Conservation (phyloP, 2,329 filamentous ascomycete genomes). For the Neophaeococcomyces aloes region DNA sequence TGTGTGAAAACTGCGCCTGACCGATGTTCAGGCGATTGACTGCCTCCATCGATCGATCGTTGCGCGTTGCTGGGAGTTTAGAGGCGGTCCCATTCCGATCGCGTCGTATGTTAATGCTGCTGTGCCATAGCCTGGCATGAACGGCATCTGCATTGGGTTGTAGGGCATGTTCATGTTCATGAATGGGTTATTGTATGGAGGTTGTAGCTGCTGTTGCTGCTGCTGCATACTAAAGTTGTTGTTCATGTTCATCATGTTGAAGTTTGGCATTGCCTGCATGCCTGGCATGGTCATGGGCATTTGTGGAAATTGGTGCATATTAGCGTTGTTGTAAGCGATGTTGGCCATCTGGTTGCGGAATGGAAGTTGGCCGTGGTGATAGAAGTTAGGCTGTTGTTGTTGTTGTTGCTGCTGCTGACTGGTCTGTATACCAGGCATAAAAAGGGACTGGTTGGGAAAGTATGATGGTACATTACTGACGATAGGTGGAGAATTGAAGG, state of each 20-base stretch:
- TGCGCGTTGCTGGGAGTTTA: conserved; percentile 43
- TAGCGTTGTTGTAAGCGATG: too few species aligned
- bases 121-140: conserved; percentile 9
- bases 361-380: too few species aligned
- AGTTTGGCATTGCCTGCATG: conserved; percentile 5
- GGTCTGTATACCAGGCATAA: neutral
- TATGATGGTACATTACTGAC: conserved; percentile 10
- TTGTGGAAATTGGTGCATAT: conserved; percentile 21
- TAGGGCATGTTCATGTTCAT: conserved; percentile 9
- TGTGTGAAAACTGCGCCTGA: too few species aligned
- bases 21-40: conserved; percentile 11
- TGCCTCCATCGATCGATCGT: conserved; percentile 51
- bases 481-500: conserved; percentile 5
- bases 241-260: conserved; percentile 5
- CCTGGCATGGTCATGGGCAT: conserved; percentile 27
- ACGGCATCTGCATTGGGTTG: conserved; percentile 3
- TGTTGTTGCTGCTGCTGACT: neutral
- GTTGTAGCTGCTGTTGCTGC: conserved; percentile 6
- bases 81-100: conserved; percentile 26
- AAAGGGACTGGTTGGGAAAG: conserved; percentile 4
- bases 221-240: conserved; percentile 15
- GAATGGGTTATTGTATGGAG: conserved; percentile 10
- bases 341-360: too few species aligned
- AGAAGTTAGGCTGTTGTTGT: too few species aligned
- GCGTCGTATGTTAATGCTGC: conserved; percentile 16